Evolutionary conservation across 164 flowering plant species (phyloP).

Genomic region (Nymphaea thermarum): DNA sequence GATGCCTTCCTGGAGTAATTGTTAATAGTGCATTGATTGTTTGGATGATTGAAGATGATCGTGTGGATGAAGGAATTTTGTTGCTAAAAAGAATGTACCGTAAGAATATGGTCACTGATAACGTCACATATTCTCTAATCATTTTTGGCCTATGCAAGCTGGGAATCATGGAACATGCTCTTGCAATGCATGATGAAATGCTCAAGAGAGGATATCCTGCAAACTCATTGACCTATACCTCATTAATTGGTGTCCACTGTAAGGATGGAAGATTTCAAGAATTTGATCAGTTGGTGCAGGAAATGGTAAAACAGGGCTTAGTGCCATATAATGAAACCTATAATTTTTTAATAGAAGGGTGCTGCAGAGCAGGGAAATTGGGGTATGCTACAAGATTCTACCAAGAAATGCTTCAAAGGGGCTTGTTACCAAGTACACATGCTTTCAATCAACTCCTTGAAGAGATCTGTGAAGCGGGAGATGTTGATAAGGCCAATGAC

Average conservation of each 20-base stretch:
- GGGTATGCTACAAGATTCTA: constrained; percentile 36
- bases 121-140: constrained; percentile 50
- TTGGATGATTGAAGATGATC: constrained; percentile 44
- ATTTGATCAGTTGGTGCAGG: constrained; percentile 36
- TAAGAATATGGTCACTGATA: constrained; percentile 57
- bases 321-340: constrained; percentile 62
- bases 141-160: constrained; percentile 36
- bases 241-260: constrained; percentile 44
- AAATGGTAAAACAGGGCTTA: constrained; percentile 45
- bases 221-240: constrained; percentile 55
- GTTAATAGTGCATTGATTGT: constrained; percentile 55
- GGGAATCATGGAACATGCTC: constrained; percentile 32
- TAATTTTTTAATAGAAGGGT: constrained; percentile 49
- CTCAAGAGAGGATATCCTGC: constrained; percentile 51
- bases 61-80: constrained; percentile 41
- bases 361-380: constrained; percentile 25
- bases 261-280: constrained; percentile 34
- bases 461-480: constrained; percentile 28
- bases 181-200: constrained; percentile 52
- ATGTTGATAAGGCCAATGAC: constrained; percentile 35
- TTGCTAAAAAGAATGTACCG: constrained; percentile 57
- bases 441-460: constrained; percentile 47
- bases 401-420: constrained; percentile 41
- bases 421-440: constrained; percentile 41
- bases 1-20: constrained; percentile 49